Conservation (phyloP, 139 green algal genomes). For the Closterium sp. region DNA sequence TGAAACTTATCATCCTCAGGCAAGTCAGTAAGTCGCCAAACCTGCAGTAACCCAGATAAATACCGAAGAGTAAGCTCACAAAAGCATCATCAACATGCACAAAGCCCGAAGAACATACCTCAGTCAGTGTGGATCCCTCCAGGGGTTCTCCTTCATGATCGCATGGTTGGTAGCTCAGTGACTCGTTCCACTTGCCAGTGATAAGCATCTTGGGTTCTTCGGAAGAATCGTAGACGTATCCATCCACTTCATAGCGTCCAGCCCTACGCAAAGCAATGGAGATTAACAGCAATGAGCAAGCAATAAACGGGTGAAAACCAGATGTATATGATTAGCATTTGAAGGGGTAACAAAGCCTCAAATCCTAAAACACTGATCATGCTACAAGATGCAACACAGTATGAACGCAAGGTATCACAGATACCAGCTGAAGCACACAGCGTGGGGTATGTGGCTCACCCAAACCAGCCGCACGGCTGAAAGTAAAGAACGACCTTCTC, state of each 20-base stretch:
- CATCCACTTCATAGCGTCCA: constrained; percentile 60
- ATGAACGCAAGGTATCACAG: too few species aligned
- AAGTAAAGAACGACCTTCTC: constrained; percentile 67
- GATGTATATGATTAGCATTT: too few species aligned
- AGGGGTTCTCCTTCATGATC: constrained; percentile 67
- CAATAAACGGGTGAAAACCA: neutral
- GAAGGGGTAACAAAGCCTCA: neutral
- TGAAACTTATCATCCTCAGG: constrained; percentile 82
- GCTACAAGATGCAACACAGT: too few species aligned
- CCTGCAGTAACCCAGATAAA: constrained; percentile 36
- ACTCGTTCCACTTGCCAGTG: constrained; percentile 80
- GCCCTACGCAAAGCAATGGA: constrained; percentile 8
- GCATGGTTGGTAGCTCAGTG: constrained; percentile 71
- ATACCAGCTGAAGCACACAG: too few species aligned
- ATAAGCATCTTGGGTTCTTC: constrained; percentile 70
- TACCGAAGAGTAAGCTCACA: neutral
- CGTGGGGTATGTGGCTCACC: constrained; percentile 10
- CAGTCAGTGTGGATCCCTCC: constrained; percentile 33
- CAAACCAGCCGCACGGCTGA: constrained; percentile 90
- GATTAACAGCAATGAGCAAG: neutral
- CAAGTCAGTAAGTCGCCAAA: constrained; percentile 76
- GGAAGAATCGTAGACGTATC: constrained; percentile 66
- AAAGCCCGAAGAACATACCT: constrained; percentile 2
- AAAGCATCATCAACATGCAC: neutral
- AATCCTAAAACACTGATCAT: neutral